Conservation (phyloP, 306 rosid species). For the Gleditsia sinensis region DNA sequence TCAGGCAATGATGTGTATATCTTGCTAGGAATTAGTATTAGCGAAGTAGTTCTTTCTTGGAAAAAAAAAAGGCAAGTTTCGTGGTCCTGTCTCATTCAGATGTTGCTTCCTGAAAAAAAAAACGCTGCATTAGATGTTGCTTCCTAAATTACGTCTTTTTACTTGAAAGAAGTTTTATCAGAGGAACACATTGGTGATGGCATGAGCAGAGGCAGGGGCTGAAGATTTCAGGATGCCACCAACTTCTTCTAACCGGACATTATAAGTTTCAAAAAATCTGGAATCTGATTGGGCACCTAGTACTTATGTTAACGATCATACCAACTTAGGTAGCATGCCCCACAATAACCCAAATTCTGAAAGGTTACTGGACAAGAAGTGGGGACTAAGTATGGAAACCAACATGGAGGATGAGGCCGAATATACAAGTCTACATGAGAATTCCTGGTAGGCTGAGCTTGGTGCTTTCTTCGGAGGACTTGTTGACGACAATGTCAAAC, state of each 20-base stretch:
- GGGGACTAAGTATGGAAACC: slow-evolving; percentile 69
- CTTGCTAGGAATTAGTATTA: no score
- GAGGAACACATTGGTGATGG: no score
- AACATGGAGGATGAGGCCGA: slow-evolving; percentile 41
- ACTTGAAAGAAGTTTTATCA: no score
- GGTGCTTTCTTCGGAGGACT: slow-evolving; percentile 41
- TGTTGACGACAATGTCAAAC: slow-evolving; percentile 35
- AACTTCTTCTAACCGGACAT: slow-evolving; percentile 12
- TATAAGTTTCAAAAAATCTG: slow-evolving; percentile 19
- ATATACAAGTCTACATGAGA: slow-evolving; percentile 43
- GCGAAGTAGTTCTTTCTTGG: no score
- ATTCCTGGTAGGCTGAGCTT: slow-evolving; percentile 45
- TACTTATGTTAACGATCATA: slow-evolving; percentile 34
- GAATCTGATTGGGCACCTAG: slow-evolving; percentile 43
- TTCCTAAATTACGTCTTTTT: no score
- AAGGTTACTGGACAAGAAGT: slow-evolving; percentile 42
- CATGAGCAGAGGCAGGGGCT: no score
- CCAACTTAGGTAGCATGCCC: slow-evolving; percentile 22
- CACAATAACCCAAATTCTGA: slow-evolving; percentile 33
- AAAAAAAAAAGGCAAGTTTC: no score
- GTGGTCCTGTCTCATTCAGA: no score
- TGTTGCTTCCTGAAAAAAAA: no score
- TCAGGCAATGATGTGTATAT: no score
- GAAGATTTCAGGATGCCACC: slow-evolving; percentile 30
- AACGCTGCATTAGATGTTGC: no score